A percentile compares a stretch with the other conserved stretches of the same genome.
These are phyloP conservation scores for Chaetomiaceae sp. DNA, from an alignment of 2,329 filamentous ascomycete genomes.

Conservation along the genomic window DNA sequence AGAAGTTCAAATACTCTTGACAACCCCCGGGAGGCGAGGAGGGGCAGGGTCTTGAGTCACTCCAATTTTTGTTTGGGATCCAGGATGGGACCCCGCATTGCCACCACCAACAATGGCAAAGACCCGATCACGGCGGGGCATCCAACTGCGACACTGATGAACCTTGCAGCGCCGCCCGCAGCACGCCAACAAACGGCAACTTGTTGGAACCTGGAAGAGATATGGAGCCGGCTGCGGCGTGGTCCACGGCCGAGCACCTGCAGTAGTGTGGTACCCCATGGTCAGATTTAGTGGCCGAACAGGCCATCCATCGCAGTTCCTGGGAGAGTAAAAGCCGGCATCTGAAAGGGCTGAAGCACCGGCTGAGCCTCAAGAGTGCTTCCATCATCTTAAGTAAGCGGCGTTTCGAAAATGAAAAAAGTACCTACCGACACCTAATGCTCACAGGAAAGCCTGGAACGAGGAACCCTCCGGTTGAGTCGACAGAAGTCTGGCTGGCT, in stretches of 20 bases:
- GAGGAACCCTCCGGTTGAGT: no score
- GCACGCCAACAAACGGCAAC: not conserved
- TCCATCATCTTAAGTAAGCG: not conserved
- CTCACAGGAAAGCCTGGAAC: no score
- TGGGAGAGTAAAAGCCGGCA: no score
- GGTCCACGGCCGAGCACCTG: no score
- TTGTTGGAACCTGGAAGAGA: not conserved
- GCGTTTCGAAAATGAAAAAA: no score
- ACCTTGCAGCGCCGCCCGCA: not conserved
- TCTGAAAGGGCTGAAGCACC: not conserved
- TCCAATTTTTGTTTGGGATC: constrained; percentile 6
- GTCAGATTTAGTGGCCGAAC: not conserved
- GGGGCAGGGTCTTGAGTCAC: constrained; percentile 12
- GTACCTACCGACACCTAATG: no score
- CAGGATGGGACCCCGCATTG: constrained; percentile 9
- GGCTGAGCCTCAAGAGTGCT: not conserved
- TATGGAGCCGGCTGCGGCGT: no score
- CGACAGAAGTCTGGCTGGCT: no score
- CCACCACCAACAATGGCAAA: not conserved
- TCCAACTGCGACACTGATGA: not conserved
- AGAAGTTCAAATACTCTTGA: constrained; percentile 5
- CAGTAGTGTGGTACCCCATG: not conserved
- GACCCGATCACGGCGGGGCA: not conserved
- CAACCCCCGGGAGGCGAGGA: constrained; percentile 4
- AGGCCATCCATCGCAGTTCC: not conserved